phyloP scores from a whole-genome alignment of 192 early-diverging fungal species.

The Funneliformis geosporum region DNA sequence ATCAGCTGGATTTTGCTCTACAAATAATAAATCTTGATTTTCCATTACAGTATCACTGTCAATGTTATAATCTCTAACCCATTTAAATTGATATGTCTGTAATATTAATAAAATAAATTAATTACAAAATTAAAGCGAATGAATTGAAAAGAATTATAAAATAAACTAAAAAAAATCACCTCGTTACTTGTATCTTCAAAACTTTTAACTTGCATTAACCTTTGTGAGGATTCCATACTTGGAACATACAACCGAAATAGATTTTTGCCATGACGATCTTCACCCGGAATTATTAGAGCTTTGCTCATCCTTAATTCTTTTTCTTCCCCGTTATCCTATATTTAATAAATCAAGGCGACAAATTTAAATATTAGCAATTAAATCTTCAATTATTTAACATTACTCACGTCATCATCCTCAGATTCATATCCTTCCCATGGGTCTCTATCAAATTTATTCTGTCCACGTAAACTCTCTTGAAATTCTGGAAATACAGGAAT shows the following conservation, averaged over 20 bases:
- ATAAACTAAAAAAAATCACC: background rate
- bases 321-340: background rate
- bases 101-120: background rate
- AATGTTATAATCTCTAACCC: constrained; percentile 24
- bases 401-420: constrained; percentile 11
- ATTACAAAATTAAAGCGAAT: background rate
- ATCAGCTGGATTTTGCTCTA: constrained; percentile 20
- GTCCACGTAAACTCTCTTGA: background rate
- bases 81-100: background rate
- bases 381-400: background rate
- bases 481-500: constrained; percentile 16
- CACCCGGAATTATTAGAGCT: constrained; percentile 1
- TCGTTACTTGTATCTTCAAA: constrained; percentile 2
- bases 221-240: background rate
- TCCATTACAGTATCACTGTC: background rate
- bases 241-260: constrained; percentile 17
- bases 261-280: background rate
- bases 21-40: constrained; percentile 3
- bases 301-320: background rate
- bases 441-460: constrained; percentile 20
- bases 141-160: background rate
- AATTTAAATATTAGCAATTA: background rate
- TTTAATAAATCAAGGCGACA: background rate
- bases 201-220: background rate
- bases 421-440: constrained; percentile 16